Evolutionary conservation across 805 yeast genomes (phyloP).

Genomic region (Debaryomyces hansenii): DNA sequence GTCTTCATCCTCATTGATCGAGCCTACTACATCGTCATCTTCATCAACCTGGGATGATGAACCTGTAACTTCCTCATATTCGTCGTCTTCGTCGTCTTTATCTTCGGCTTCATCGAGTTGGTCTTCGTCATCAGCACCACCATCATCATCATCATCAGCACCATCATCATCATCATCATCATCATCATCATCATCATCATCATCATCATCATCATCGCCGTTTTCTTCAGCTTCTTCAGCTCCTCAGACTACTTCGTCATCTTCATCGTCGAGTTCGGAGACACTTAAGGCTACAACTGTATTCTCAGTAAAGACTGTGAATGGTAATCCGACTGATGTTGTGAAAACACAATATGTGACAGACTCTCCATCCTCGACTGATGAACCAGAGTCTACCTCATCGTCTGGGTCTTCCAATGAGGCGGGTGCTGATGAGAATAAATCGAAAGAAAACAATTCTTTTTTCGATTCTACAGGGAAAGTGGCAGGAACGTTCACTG

Average conservation of each 20-base stretch:
- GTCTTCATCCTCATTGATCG: constrained; percentile 14
- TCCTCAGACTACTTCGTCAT: constrained; percentile 10
- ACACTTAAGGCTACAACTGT: constrained; percentile 9
- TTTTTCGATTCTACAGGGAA: constrained; percentile 72
- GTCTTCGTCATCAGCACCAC: constrained; percentile 7
- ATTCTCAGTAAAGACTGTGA: constrained; percentile 16
- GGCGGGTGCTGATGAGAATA: neutral
- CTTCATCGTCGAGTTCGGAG: constrained; percentile 18
- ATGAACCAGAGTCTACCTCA: neutral
- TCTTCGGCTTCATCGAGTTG: neutral
- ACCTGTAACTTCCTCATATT: constrained; percentile 12
- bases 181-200: constrained; percentile 6
- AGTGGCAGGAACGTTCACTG: constrained; percentile 84
- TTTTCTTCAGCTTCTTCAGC: constrained; percentile 16
- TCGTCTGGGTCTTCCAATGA: constrained; percentile 1
- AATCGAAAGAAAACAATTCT: constrained; percentile 21
- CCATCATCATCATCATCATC: constrained; percentile 2
- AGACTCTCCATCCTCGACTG: constrained; percentile 5
- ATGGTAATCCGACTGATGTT: constrained; percentile 11
- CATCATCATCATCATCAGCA: neutral
- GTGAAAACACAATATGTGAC: constrained; percentile 17
- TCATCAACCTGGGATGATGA: constrained; percentile 9
- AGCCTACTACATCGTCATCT: constrained; percentile 16
- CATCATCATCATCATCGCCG: constrained; percentile 14
- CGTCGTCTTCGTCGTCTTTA: constrained; percentile 9